These are phyloP conservation scores for Luzula sylvatica DNA, from an alignment of 176 grass and related monocot species.

Conservation along the genomic window DNA sequence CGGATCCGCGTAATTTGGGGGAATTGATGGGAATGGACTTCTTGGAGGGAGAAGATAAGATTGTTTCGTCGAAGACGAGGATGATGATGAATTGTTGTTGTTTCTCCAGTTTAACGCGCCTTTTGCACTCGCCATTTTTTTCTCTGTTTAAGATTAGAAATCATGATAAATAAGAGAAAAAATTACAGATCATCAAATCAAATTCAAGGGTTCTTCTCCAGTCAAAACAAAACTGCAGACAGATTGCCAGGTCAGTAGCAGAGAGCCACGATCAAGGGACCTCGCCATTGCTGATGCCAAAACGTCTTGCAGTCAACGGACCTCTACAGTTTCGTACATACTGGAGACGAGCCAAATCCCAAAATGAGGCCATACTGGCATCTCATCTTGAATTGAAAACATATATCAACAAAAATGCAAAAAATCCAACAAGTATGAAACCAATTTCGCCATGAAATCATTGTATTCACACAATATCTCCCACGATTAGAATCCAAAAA, in stretches of 20 bases:
- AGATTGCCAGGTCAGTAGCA: background rate
- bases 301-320: background rate
- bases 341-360: background rate
- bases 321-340: background rate
- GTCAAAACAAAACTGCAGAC: background rate
- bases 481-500: too few species aligned
- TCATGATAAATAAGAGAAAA: background rate
- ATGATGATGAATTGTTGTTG: slow-evolving; percentile 1
- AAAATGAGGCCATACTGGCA: background rate
- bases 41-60: slow-evolving; percentile 58
- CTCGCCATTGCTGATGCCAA: too few species aligned
- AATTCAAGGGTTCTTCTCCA: background rate
- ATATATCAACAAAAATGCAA: too few species aligned
- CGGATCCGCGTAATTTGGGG: slow-evolving; percentile 36
- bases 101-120: slow-evolving; percentile 15
- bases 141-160: slow-evolving; percentile 2
- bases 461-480: too few species aligned
- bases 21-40: slow-evolving; percentile 52
- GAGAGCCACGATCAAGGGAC: too few species aligned
- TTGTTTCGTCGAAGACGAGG: slow-evolving; percentile 26
- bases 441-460: too few species aligned
- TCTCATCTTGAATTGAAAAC: too few species aligned
- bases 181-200: slow-evolving; percentile 13
- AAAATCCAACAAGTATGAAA: too few species aligned
- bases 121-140: slow-evolving; percentile 24